Percentiles rank a stretch among this genome's conserved stretches.
phyloP scores from a whole-genome alignment of 1,139 yeast species.

The Diutina pseudorugosa region DNA sequence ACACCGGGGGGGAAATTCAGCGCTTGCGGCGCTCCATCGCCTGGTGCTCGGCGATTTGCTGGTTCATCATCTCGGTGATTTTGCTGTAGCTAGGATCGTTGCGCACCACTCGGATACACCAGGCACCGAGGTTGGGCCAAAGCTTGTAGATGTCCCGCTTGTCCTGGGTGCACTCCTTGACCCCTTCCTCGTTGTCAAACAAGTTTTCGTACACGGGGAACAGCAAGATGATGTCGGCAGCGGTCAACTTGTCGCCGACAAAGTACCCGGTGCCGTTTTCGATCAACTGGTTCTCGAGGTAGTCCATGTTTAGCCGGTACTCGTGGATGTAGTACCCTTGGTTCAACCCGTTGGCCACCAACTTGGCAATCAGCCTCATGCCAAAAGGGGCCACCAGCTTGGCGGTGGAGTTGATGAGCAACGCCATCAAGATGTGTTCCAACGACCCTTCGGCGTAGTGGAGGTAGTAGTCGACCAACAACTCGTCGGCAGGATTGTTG shows the following conservation, averaged over 20 bases:
- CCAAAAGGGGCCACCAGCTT: constrained; percentile 10
- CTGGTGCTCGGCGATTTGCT: constrained; percentile 1
- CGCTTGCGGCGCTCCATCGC: neutral
- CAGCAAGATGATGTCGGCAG: constrained; percentile 44
- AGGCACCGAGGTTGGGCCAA: constrained; percentile 23
- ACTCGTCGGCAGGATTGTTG: constrained; percentile 7
- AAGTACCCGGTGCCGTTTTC: constrained; percentile 35
- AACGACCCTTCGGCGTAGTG: constrained; percentile 11
- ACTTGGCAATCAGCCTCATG: constrained; percentile 8
- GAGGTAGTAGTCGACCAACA: constrained; percentile 9
- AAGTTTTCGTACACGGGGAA: constrained; percentile 33
- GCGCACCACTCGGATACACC: constrained; percentile 14
- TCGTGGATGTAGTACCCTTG: constrained; percentile 10
- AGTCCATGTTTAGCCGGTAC: constrained; percentile 13
- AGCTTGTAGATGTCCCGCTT: constrained; percentile 18
- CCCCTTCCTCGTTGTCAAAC: constrained; percentile 28
- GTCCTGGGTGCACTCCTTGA: constrained; percentile 22
- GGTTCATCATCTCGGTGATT: constrained; percentile 1
- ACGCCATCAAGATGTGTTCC: constrained; percentile 9
- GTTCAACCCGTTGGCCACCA: constrained; percentile 9
- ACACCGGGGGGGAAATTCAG: neutral
- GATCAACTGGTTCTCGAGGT: constrained; percentile 26
- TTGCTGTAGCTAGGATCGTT: constrained; percentile 2
- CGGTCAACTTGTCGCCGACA: constrained; percentile 43
- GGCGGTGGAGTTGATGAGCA: constrained; percentile 9